Conservation (phyloP, 371 early-diverging fungal genomes). For the Circinella minor region DNA sequence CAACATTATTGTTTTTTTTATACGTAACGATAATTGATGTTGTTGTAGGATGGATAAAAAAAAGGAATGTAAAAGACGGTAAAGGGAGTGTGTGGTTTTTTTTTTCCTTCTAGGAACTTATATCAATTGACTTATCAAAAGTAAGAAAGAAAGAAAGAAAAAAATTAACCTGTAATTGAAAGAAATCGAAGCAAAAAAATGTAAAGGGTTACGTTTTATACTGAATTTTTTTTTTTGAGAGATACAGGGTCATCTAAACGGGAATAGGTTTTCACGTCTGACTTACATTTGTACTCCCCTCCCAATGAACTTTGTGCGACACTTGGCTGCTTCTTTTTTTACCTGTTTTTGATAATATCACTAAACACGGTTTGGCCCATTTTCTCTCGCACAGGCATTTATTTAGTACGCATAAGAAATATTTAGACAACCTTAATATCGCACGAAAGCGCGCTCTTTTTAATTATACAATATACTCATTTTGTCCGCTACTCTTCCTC, state of each 20-base stretch:
- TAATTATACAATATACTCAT: too few relatives aligned
- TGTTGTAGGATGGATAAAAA: neutral
- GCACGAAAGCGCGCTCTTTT: too few relatives aligned
- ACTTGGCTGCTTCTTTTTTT: constrained; percentile 8
- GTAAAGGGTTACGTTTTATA: neutral
- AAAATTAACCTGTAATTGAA: too few relatives aligned
- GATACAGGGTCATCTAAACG: neutral
- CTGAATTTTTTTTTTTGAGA: neutral
- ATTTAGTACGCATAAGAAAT: neutral
- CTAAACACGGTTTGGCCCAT: neutral
- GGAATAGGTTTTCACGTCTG: constrained; percentile 1
- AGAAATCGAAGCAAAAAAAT: neutral
- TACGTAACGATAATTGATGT: too few relatives aligned
- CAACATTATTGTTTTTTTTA: constrained; percentile 23
- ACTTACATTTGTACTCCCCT: neutral
- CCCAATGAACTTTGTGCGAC: constrained; percentile 16
- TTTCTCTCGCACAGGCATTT: constrained; percentile 8
- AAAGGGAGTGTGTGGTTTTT: too few relatives aligned
- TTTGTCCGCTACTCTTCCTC: too few relatives aligned
- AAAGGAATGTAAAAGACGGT: constrained; percentile 7
- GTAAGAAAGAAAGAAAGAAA: too few relatives aligned
- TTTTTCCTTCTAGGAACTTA: too few relatives aligned
- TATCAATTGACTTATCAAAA: too few relatives aligned
- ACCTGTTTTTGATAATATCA: constrained; percentile 9
- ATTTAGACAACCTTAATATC: too few relatives aligned